phyloP scores from a whole-genome alignment of 2,329 filamentous ascomycete genomes.

The Rhynchosporium secalis region DNA sequence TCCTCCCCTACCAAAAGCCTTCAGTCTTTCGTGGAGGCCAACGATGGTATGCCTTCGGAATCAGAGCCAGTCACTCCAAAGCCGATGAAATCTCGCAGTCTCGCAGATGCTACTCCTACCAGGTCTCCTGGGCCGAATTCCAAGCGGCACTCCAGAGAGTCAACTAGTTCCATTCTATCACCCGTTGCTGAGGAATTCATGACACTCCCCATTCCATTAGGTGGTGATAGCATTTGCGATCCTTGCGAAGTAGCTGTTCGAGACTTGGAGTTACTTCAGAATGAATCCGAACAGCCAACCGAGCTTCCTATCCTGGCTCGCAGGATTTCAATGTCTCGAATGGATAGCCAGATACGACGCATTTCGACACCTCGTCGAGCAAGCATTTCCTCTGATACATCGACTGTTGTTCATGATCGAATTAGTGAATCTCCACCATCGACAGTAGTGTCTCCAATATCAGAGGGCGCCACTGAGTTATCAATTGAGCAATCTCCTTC shows the following conservation, averaged over 20 bases:
- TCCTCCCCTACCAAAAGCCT: background rate
- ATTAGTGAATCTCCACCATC: constrained; percentile 19
- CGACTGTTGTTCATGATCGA: constrained; percentile 25
- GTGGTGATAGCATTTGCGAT: constrained; percentile 15
- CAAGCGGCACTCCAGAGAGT: background rate
- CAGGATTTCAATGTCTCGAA: constrained; percentile 14
- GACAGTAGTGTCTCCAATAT: constrained; percentile 21
- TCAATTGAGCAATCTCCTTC: constrained; percentile 30
- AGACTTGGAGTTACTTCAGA: background rate
- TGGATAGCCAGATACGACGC: constrained; percentile 12
- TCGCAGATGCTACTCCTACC: background rate
- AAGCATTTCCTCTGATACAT: constrained; percentile 30
- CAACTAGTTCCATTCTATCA: constrained; percentile 6
- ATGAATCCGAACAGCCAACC: background rate
- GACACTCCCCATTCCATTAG: background rate
- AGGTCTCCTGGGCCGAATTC: background rate
- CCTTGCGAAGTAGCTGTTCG: constrained; percentile 14
- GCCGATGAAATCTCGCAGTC: background rate
- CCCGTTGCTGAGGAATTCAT: constrained; percentile 12
- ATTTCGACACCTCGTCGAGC: constrained; percentile 22
- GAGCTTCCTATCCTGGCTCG: constrained; percentile 17
- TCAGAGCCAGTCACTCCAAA: background rate
- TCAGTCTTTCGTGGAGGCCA: background rate
- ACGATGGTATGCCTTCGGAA: background rate
- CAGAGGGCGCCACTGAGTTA: constrained; percentile 8